Base-by-base conservation (phyloP, 352 stramenopile genomes). In the Aphanomyces astaci region DNA sequence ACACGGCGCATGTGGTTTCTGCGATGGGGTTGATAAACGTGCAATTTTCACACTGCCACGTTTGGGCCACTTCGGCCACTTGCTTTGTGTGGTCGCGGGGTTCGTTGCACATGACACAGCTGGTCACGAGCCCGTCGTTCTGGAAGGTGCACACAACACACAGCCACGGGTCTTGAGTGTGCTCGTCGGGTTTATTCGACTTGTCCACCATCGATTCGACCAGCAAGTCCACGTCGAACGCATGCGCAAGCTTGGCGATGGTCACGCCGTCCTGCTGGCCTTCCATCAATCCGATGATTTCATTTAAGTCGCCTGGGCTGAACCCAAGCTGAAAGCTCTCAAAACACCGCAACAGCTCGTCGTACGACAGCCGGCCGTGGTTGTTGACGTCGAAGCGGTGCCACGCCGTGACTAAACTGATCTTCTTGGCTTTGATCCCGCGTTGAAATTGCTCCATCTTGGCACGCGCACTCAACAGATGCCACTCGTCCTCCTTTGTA, bases 401-500 rank as follows among this genome's bases (percentile, higher is more conserved):
- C 31, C 90, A 69, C 5, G 79, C 77, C 1, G 80, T 75, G 0
- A 82, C 78, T 19, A 95, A 51, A 32, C 75, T 67, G 24, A 71
- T 62, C 63, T 73, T 72, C 49, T 71, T 70, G n/a, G 77, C 75
- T 63, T 82, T 66, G 7, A 95, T 74, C 64, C 81, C 89, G 60
- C 89, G 80, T 64, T 92, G 82, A 72, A 95, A 93, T 52, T 94
- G 87, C 74, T 95, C 83, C 73, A 95, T 72, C 25, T 86, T 84
- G 33, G 87, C 86, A 24, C 87, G 82, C 3, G 82, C 87, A 45
- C 76, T 83, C 5, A 95, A 74, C 71, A 94, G 74, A 63, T 99
- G 96, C 80, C 98, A 98, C 77, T 99, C 96, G 75, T 98, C 96
- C 31, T 96, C 84, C 31, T 89, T 92, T 25, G 94, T 98, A 49